Conservation (phyloP, 257 asterid genomes). For the Ilex asprella region DNA sequence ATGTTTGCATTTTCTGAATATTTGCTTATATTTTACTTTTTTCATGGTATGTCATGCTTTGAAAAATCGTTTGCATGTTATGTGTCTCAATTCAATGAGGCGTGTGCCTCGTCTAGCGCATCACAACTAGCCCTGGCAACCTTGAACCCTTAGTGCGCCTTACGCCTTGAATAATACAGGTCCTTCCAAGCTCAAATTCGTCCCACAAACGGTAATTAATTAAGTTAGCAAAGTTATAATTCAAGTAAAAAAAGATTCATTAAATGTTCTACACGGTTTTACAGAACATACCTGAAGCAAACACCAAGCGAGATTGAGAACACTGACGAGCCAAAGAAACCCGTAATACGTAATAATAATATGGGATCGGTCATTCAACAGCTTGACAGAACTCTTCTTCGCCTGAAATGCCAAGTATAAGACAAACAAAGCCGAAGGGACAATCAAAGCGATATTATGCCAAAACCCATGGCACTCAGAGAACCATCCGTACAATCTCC, state of each 20-base stretch:
- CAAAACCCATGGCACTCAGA: slow-evolving; percentile 29
- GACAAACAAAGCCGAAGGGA: slow-evolving; percentile 23
- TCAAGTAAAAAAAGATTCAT: neutral
- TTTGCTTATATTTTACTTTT: no score
- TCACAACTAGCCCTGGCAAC: no score
- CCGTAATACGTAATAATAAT: slow-evolving; percentile 26
- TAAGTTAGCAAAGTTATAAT: no score
- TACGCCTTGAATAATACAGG: no score
- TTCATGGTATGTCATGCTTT: no score
- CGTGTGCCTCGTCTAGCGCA: no score
- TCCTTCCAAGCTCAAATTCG: no score
- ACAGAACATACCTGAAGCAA: slow-evolving; percentile 27
- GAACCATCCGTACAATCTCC: slow-evolving; percentile 17
- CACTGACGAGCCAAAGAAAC: slow-evolving; percentile 33
- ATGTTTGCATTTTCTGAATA: no score
- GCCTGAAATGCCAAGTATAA: slow-evolving; percentile 34
- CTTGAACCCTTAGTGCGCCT: no score
- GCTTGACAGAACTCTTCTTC: slow-evolving; percentile 27
- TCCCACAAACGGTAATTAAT: no score
- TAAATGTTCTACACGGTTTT: neutral
- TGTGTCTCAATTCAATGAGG: no score
- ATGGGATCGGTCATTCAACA: slow-evolving; percentile 33
- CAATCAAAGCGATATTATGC: slow-evolving; percentile 26
- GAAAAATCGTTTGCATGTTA: no score
- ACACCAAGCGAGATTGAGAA: slow-evolving; percentile 39